Evolutionary conservation across 352 stramenopile genomes (phyloP), one percentile per base, ranked within the genome.

Genomic region (Globisporangium alternatum): DNA sequence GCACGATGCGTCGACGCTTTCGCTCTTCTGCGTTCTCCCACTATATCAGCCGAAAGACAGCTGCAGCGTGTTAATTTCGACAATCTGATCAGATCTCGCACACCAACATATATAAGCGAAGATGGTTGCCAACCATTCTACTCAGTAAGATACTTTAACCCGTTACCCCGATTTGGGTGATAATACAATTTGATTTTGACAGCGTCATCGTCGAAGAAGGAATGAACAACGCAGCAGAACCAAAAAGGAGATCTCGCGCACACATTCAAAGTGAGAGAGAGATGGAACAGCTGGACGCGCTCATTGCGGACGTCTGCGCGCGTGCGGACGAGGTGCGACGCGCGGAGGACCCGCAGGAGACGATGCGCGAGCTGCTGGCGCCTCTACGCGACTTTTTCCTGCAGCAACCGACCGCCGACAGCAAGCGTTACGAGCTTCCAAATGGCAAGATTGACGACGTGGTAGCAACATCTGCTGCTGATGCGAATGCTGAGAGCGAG

Each of bases 211-310:
- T 28, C 25, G 25, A 28, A 28, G 25, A 28, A 28, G 25, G 25
- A 28, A 28, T 49, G 43, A 5, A 21, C 15, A 47, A 8, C 31
- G 22, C 41, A 28, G 52, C 56, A 55, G 5, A 55, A 55, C 48
- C 22, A 13, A 55, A 37, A 55, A 55, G 25, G 25, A 19, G 48
- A 15, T 5, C 21, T 55, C 41, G 28, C 2, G 47, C 37, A 3
- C 43, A 61, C 21, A 53, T 43, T 3, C 7, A 48, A 35, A 41
- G 35, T 15, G 35, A 41, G 10, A 39, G 10, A 1, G 35, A 41
- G 35, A 78, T 92, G 67, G 77, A 82, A 62, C 77, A 86, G 65
- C 41, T 91, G 31, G 82, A 93, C 62, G 80, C 67, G 61, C 71
- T 91, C 25, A 72, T 94, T 4, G 83, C 75, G 55, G 47, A 58